phyloP scores from a whole-genome alignment of 2,329 filamentous ascomycete genomes.

The Cladosporium sp. region DNA sequence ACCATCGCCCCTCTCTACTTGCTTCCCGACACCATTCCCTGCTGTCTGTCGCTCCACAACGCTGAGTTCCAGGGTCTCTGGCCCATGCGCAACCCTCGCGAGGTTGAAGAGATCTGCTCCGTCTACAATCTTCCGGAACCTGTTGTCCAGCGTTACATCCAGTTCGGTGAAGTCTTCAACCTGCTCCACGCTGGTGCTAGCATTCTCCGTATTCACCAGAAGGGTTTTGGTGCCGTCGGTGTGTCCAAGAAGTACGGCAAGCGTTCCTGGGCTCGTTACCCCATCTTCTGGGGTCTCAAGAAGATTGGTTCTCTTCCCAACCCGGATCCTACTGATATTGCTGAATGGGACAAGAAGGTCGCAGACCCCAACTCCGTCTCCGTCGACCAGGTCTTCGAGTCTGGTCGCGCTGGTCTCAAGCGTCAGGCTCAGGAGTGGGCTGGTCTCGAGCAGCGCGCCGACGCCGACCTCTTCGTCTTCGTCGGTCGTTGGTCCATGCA shows the following conservation, averaged over 20 bases:
- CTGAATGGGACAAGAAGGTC: constrained; percentile 52
- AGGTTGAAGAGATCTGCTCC: constrained; percentile 57
- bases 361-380: constrained; percentile 44
- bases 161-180: constrained; percentile 65
- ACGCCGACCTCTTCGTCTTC: constrained; percentile 61
- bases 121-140: constrained; percentile 57
- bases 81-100: constrained; percentile 58
- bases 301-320: constrained; percentile 59
- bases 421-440: constrained; percentile 63
- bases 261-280: constrained; percentile 59
- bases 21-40: constrained; percentile 55
- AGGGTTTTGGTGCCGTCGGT: constrained; percentile 62
- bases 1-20: constrained; percentile 59
- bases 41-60: constrained; percentile 60
- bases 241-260: constrained; percentile 64
- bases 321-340: constrained; percentile 59
- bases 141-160: constrained; percentile 55
- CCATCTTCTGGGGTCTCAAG: constrained; percentile 62
- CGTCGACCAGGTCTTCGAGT: constrained; percentile 52
- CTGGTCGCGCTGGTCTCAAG: constrained; percentile 47
- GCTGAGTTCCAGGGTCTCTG: constrained; percentile 64
- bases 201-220: constrained; percentile 60
- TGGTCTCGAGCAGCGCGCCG: constrained; percentile 53
- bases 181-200: constrained; percentile 60
- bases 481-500: constrained; percentile 65